Base-by-base conservation (phyloP, 352 stramenopile genomes). In the Pythium utonaiense region DNA sequence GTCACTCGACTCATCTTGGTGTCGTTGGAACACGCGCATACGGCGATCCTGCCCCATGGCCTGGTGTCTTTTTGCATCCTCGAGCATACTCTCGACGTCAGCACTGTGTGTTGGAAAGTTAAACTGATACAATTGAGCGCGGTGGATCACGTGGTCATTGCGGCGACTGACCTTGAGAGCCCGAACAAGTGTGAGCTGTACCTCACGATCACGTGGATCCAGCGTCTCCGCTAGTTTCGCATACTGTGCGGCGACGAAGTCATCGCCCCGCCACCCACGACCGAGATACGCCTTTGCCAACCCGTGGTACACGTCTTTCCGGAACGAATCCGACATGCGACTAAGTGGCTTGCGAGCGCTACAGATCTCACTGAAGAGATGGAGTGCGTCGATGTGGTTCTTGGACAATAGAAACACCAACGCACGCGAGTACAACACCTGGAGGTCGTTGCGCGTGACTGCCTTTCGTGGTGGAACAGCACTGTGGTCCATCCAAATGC, bases 171-270 rank as follows among this genome's bases (percentile, higher is more conserved):
- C 36, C 31, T 77, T 61, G 13, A 94, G 67, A 4, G 75, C 70
- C 28, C 75, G 68, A 17, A 92, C 82, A 30, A 90, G 89, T 52
- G 77, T 80, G 19, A 88, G 60, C 28, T 83, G 64, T 8, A 90
- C 54, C 2, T 75, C 69, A 3, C 66, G 66, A 52, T 90, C 71
- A 17, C 67, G 64, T 3, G 70, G 64, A 36, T 80, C 69, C 1
- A 92, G 44, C n/a, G 86, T 71, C 27, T 91, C 57, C 0, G 83
- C 80, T 28, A 73, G 75, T 33, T 89, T 88, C 60, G 81, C 87
- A 27, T 87, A 80, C 25, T 84, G 67, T 9, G 75, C 68, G 19
- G 85, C 70, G 21, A 93, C 40, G 60, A 89, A 91, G 0, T 52
- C 65, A 38, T 93, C 85, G 27, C 75, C 79, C 52, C 77, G 86